Percentiles rank a stretch among this genome's conserved stretches.
Evolutionary conservation across 2,329 filamentous ascomycete genomes (phyloP).

Genomic region (Monosporascus sp.): DNA sequence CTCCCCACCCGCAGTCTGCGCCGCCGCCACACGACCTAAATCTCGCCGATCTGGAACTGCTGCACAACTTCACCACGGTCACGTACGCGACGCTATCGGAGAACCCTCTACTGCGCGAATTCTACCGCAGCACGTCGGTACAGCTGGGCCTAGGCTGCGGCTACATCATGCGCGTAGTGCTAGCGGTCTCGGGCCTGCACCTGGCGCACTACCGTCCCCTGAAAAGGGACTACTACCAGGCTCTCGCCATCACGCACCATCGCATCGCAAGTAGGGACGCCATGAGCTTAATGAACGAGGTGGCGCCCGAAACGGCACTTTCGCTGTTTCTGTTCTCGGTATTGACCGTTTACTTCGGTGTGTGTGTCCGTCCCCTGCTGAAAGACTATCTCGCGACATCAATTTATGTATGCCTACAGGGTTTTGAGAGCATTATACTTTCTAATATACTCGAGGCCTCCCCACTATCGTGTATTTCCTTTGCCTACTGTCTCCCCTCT

Average conservation of each 20-base stretch:
- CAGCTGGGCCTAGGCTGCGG: constrained; percentile 31
- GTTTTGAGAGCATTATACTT: too few relatives aligned
- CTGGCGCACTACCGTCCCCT: constrained; percentile 26
- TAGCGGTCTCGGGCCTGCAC: constrained; percentile 35
- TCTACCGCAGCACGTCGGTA: constrained; percentile 33
- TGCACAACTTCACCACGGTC: constrained; percentile 35
- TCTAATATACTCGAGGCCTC: too few relatives aligned
- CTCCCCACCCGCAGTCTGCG: not conserved
- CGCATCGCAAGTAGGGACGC: constrained; percentile 6
- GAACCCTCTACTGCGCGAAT: constrained; percentile 24
- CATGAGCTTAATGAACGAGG: constrained; percentile 4
- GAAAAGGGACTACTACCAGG: constrained; percentile 23
- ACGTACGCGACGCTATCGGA: constrained; percentile 33
- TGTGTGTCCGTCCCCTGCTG: too few relatives aligned
- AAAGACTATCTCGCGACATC: too few relatives aligned
- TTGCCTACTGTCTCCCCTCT: too few relatives aligned
- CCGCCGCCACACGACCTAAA: constrained; percentile 13
- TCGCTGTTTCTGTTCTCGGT: constrained; percentile 12
- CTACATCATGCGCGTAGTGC: constrained; percentile 33
- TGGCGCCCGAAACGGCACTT: constrained; percentile 1
- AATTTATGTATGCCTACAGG: too few relatives aligned
- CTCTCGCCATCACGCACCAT: constrained; percentile 29
- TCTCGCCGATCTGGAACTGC: constrained; percentile 33
- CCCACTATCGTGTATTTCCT: too few relatives aligned
- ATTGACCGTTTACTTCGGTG: constrained; percentile 10